phyloP scores from a whole-genome alignment of 495 filamentous ascomycete genomes.

The Venustampulla echinocandica region DNA sequence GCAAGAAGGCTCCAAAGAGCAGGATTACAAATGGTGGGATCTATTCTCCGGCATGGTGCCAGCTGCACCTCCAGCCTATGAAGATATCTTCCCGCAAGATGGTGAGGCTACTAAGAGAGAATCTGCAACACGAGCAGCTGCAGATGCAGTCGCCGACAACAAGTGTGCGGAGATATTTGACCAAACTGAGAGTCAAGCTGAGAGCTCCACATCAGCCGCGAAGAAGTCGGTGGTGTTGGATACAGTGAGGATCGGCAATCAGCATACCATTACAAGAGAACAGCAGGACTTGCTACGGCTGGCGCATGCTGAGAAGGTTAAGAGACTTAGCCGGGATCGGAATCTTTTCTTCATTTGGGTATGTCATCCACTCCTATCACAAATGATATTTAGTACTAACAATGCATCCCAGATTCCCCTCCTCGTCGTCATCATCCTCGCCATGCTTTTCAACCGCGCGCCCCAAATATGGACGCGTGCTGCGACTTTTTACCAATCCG shows the following conservation, averaged over 20 bases:
- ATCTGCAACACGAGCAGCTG: slow-evolving; percentile 50
- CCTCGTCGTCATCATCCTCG: slow-evolving; percentile 52
- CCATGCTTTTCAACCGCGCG: slow-evolving; percentile 54
- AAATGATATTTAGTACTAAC: slow-evolving; percentile 26
- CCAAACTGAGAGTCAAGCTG: slow-evolving; percentile 30
- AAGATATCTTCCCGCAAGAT: slow-evolving; percentile 63
- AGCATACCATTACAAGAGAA: slow-evolving; percentile 52
- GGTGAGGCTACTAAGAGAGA: slow-evolving; percentile 52
- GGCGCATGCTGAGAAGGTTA: slow-evolving; percentile 66
- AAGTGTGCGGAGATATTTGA: slow-evolving; percentile 56
- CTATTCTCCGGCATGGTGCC: slow-evolving; percentile 35
- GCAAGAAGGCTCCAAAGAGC: slow-evolving; percentile 31
- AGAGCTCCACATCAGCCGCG: slow-evolving; percentile 15
- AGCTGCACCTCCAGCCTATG: slow-evolving; percentile 63
- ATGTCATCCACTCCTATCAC: slow-evolving; percentile 23
- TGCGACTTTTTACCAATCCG: slow-evolving; percentile 1
- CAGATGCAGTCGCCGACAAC: slow-evolving; percentile 56
- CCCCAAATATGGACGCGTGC: slow-evolving; percentile 26
- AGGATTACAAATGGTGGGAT: slow-evolving; percentile 62
- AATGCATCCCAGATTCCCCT: slow-evolving; percentile 41
- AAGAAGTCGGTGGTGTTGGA: slow-evolving; percentile 27
- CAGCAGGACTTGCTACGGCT: slow-evolving; percentile 64
- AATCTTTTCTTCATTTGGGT: slow-evolving; percentile 86
- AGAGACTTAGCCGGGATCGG: slow-evolving; percentile 62
- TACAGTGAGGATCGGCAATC: slow-evolving; percentile 43